Evolutionary conservation across 257 asterid genomes (phyloP).

Genomic region (Salvia splendens): DNA sequence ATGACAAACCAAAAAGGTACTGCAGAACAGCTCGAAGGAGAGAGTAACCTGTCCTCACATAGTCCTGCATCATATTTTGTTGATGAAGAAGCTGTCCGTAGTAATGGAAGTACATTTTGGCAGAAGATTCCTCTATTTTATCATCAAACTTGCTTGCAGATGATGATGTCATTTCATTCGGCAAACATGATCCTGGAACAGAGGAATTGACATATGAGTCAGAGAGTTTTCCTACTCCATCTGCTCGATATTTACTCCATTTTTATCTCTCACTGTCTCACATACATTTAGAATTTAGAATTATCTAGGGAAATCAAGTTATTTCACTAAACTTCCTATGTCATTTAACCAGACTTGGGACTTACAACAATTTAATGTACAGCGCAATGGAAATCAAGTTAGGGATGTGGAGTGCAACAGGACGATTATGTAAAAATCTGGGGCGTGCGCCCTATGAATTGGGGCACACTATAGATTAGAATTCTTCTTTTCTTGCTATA

Average conservation of each 20-base stretch:
- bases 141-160: slow-evolving; percentile 83
- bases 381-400: no score
- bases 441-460: no score
- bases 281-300: not conserved
- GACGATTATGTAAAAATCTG: no score
- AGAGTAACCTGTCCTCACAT: slow-evolving; percentile 89
- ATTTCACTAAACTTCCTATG: not conserved
- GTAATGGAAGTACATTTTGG: slow-evolving; percentile 98
- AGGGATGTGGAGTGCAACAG: no score
- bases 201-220: slow-evolving; percentile 28
- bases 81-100: slow-evolving; percentile 97
- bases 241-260: not conserved
- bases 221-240: not conserved
- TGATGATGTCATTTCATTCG: slow-evolving; percentile 58
- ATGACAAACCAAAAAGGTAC: slow-evolving; percentile 5
- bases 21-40: slow-evolving; percentile 14
- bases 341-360: no score
- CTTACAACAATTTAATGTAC: no score
- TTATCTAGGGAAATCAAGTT: not conserved
- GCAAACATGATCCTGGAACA: slow-evolving; percentile 57
- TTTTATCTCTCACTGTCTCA: not conserved
- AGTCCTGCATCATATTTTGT: slow-evolving; percentile 99
- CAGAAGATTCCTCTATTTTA: slow-evolving; percentile 93
- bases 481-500: no score
- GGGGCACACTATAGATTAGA: no score